A percentile compares a stretch with the other conserved stretches of the same genome.
Conservation (phyloP, 805 yeast genomes). For the Candida golubevii region DNA sequence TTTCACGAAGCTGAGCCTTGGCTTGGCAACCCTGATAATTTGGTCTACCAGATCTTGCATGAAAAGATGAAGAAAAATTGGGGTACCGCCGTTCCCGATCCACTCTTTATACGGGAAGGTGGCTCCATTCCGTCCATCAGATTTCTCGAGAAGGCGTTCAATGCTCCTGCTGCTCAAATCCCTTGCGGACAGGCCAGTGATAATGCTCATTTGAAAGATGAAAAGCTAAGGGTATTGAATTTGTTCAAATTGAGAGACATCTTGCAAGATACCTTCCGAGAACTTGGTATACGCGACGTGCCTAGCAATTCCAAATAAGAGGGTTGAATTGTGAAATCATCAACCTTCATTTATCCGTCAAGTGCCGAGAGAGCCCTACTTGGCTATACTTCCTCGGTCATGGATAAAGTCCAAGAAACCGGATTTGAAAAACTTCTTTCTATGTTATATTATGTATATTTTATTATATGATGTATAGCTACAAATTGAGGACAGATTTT, state of each 20-base stretch:
- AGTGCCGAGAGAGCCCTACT: too few species aligned
- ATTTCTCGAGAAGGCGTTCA: conserved; percentile 72
- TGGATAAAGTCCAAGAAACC: too few species aligned
- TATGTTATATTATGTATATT: too few species aligned
- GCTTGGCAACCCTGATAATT: conserved; percentile 82
- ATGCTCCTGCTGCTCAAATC: conserved; percentile 89
- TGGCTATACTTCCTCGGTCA: too few species aligned
- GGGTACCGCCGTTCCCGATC: conserved; percentile 55
- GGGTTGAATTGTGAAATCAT: too few species aligned
- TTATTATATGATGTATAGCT: too few species aligned
- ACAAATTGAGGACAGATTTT: too few species aligned
- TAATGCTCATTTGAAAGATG: conserved; percentile 89
- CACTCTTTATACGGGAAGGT: conserved; percentile 83
- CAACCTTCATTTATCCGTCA: too few species aligned
- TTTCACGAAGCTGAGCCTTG: conserved; percentile 92
- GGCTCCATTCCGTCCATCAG: conserved; percentile 93
- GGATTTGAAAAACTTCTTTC: too few species aligned
- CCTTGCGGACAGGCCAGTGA: conserved; percentile 97
- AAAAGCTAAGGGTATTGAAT: conserved; percentile 74
- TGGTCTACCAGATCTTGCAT: conserved; percentile 63
- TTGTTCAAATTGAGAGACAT: conserved; percentile 70
- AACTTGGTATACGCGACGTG: conserved; percentile 21
- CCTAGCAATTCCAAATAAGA: background rate
- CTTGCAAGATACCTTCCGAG: conserved; percentile 48
- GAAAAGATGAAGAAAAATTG: conserved; percentile 65